Evolutionary conservation across 352 stramenopile genomes (phyloP), one percentile per base, ranked within the genome.

Genomic region (Phytophthora litchii): DNA sequence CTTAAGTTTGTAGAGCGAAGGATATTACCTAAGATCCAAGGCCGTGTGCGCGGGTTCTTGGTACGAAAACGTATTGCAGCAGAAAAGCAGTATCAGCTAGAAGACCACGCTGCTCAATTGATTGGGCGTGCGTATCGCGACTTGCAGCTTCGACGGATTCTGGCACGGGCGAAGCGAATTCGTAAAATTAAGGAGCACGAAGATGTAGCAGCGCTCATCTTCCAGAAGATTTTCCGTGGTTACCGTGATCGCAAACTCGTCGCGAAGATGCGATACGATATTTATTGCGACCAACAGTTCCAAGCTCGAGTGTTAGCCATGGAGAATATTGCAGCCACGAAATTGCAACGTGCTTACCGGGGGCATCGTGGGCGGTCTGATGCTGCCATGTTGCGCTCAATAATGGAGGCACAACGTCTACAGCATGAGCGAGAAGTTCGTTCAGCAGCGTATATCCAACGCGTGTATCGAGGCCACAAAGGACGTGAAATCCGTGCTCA

Each of bases 11-110:
- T 95, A 6, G 80, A 89, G 43, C 70, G 72, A 23, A 71, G 60
- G 19, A 73, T 83, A 34, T 60, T 96, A 8, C 83, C 89, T 2
- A 84, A 80, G 35, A 86, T 94, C 11, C 89, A 97, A 66, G 89
- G 72, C 11, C 75, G 74, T n/a, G 70, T 91, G 2, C 84, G 89
- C 46, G 87, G 89, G n/a, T 92, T 91, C 41, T 71, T 94, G 1
- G 60, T 70, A 16, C 78, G 87, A 3, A 85, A 89, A 23, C 31
- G 55, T 1, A 47, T 89, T n/a, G 54, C 52, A 14, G 13, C 21
- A 2, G 60, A 80, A 48, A 74, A 72, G 1, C 65, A 71, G 9
- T 42, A 62, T 12, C 40, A 54, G 8, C 37, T 61, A 37, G 70
- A 90, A 59, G 29, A 64, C 11, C 25, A 43, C 4, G 83, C 75